Evolutionary conservation across 2,329 filamentous ascomycete species (phyloP).

Genomic region (Claviceps humidiphila): DNA sequence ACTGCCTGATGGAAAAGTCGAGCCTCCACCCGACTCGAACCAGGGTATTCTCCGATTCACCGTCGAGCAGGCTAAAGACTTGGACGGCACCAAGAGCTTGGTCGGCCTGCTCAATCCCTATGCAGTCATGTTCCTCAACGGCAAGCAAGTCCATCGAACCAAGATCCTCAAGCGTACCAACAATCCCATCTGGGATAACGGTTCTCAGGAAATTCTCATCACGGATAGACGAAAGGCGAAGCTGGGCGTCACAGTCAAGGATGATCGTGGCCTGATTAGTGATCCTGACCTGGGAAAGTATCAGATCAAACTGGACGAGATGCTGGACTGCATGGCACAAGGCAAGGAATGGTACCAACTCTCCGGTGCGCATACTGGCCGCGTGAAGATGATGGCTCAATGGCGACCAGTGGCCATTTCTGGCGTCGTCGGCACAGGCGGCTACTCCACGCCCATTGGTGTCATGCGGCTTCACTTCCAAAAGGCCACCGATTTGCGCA

Average conservation of each 20-base stretch:
- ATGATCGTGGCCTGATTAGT: constrained; percentile 72
- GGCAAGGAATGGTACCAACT: constrained; percentile 96
- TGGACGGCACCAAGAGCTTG: constrained; percentile 84
- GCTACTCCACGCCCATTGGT: constrained; percentile 86
- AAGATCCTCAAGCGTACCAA: constrained; percentile 95
- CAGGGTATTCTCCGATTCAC: constrained; percentile 91
- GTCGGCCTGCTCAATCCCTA: constrained; percentile 88
- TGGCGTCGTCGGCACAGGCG: constrained; percentile 67
- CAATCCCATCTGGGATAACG: constrained; percentile 90
- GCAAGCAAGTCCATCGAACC: constrained; percentile 78
- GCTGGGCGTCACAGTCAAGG: constrained; percentile 85
- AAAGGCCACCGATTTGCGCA: constrained; percentile 69
- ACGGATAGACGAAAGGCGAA: constrained; percentile 86
- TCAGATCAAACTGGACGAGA: constrained; percentile 88
- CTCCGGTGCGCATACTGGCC: constrained; percentile 64
- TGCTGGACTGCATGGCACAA: constrained; percentile 80
- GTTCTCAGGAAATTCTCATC: constrained; percentile 85
- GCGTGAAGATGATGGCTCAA: constrained; percentile 79
- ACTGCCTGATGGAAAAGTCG: constrained; percentile 61
- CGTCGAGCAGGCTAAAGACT: constrained; percentile 89
- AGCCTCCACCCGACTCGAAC: constrained; percentile 76
- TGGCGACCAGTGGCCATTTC: constrained; percentile 91
- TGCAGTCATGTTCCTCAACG: constrained; percentile 75
- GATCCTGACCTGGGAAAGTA: constrained; percentile 85
- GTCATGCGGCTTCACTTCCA: constrained; percentile 91